phyloP scores from a whole-genome alignment of 2,329 filamentous ascomycete species.

The Arthrinium puccinioides region DNA sequence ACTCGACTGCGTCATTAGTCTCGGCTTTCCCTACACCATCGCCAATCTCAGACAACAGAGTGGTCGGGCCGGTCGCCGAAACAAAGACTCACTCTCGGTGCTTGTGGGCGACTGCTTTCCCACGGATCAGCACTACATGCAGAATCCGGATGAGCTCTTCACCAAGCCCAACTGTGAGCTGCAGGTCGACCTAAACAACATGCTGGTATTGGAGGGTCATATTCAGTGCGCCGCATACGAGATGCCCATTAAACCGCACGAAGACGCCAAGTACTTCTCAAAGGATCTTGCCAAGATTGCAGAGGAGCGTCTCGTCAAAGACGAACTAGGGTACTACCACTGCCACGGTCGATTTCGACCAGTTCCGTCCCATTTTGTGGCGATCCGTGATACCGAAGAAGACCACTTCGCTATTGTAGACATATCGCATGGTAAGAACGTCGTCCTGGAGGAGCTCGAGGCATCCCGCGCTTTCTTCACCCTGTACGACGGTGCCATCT shows the following conservation, averaged over 20 bases:
- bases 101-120: conserved; percentile 84
- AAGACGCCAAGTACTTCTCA: conserved; percentile 76
- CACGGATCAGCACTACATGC: conserved; percentile 95
- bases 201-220: conserved; percentile 87
- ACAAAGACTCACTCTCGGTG: conserved; percentile 87
- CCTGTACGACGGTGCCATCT: conserved; percentile 94
- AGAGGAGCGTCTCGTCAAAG: conserved; percentile 63
- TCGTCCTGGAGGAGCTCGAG: conserved; percentile 91
- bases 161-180: conserved; percentile 83
- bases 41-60: conserved; percentile 92
- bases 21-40: conserved; percentile 93
- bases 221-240: conserved; percentile 93
- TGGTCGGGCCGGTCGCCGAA: conserved; percentile 82
- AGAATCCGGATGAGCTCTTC: conserved; percentile 89
- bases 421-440: conserved; percentile 72
- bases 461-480: conserved; percentile 92
- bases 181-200: conserved; percentile 85
- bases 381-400: conserved; percentile 81
- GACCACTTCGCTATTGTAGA: conserved; percentile 94
- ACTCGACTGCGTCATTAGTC: conserved; percentile 86
- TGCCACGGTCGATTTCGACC: conserved; percentile 85
- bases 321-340: conserved; percentile 78
- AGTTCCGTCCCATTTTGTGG: conserved; percentile 71
- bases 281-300: conserved; percentile 64
- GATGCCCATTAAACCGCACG: conserved; percentile 76